Evolutionary conservation across 495 filamentous ascomycete genomes (phyloP), one percentile per base, ranked within the genome.

Genomic region (Tetracladium marchalianum): DNA sequence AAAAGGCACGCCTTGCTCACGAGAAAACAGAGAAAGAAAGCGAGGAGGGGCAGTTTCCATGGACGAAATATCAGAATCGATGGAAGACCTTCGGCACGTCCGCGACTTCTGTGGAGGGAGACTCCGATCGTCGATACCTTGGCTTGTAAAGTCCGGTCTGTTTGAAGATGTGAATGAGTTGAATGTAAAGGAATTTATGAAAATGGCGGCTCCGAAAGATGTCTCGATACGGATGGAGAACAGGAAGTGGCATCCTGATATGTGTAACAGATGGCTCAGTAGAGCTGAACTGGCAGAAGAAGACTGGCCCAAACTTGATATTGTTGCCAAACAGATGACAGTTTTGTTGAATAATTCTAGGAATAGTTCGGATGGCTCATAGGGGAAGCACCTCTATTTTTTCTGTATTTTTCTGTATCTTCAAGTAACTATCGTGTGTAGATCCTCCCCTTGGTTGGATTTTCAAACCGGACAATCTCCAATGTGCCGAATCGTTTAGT

Each of bases 221-320:
- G 41, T 11, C 31, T 43, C 41, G 19, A 38, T 36, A 44, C 16
- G 51, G 32, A 49, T 24, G 37, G 51, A 54, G 39, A 42, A 42
- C 16, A 9, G 2, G 12, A 54, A 54, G 17, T 54, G 51, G 51
- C 51, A 54, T 50, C 51, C 51, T 37, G 46, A 54, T 44, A 43
- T 2, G n/a, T 31, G 35, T 1, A 6, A 27, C 24, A n/a, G 11
- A 11, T 46, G 35, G 42, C 46, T 37, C 11, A 18, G 42, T 39
- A 47, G 6, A 12, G n/a, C 15, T 13, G 15, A 37, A 22, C 37
- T 50, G n/a, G 50, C 27, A 7, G 41, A 46, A 15, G 46, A 27
- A 19, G 46, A 54, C 42, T 1, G 13, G 15, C 38, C 43, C 38
- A 43, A 50, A 41, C 11, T 50, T 43, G 46, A 50, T 4, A 43